These are phyloP conservation scores for Fusarium anguioides DNA, from an alignment of 2,329 filamentous ascomycete genomes.

Conservation along the genomic window DNA sequence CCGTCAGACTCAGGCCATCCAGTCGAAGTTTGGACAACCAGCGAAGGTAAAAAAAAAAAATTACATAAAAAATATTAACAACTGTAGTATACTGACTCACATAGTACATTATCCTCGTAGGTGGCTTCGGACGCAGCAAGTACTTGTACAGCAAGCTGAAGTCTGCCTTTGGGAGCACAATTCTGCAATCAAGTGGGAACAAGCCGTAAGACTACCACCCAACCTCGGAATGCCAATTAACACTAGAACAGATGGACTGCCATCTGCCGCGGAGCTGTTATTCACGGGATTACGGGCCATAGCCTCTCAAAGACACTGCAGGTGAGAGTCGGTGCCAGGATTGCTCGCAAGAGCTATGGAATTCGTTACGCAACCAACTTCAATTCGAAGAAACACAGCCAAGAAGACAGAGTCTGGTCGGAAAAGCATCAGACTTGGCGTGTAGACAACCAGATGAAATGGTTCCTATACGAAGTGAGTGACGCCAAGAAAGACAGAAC, in stretches of 20 bases:
- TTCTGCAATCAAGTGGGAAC: slow-evolving; percentile 48
- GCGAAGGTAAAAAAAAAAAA: slow-evolving; percentile 46
- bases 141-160: slow-evolving; percentile 46
- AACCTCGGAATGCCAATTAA: fast-evolving
- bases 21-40: background rate
- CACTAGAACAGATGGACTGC: slow-evolving; percentile 48
- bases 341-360: slow-evolving; percentile 49
- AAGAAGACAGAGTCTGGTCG: slow-evolving; percentile 28
- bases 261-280: slow-evolving; percentile 50
- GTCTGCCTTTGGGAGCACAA: background rate
- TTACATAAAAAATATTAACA: too few species aligned
- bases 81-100: background rate
- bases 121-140: slow-evolving; percentile 51
- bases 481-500: background rate
- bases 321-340: slow-evolving; percentile 31
- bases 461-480: slow-evolving; percentile 46
- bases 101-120: slow-evolving; percentile 54
- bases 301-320: background rate
- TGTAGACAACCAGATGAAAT: slow-evolving; percentile 37
- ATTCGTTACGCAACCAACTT: fast-evolving
- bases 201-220: slow-evolving; percentile 49
- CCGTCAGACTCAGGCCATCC: slow-evolving; percentile 39
- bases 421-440: fast-evolving
- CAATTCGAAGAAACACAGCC: background rate
- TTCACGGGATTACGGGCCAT: slow-evolving; percentile 33